Base-by-base conservation (phyloP, 164 flowering plant genomes). In the Chloranthus sessilifolius region DNA sequence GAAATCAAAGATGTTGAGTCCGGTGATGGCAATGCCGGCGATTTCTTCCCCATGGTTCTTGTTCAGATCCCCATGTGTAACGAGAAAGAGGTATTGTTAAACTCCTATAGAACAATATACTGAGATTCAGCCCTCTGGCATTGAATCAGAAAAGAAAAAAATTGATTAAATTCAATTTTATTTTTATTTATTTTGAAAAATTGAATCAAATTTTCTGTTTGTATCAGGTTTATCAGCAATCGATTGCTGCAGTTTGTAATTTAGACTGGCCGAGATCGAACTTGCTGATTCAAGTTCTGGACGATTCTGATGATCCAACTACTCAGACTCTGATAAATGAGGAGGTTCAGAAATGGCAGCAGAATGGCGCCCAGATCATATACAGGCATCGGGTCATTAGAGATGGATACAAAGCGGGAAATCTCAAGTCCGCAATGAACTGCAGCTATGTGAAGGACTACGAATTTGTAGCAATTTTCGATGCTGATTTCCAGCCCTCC, bases 21-120 rank as follows among this genome's bases (percentile, higher is more conserved):
- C 23, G 81, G 80, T 6, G 80, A 73, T 16, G 78, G 60, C 9
- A 48, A 45, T 39, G 72, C 61, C 2, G 59, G 53, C 21, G 72
- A 58, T 37, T 90, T 52, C 62, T 80, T 67, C 66, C 98, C 98
- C 1, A 91, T 85, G 96, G 95, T 91, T 43, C 83, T 91, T 47
- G 87, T 91, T 50, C 96, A 91, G 84, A 91, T 91, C 71, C 98
- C 98, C 37, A 91, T 91, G 98, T 91, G 98, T 75, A 92, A 92
- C 52, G 98, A 92, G 58, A 83, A 74, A 57, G 96, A 92, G 95
- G 98, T 91, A 75, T 30, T 35, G n/a, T 34, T 10, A n/a, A 9
- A 34, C 14, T n/a, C 14, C 1, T 34, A 10, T 10, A 1, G 9
- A 34, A 40, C 44, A 40, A 40, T 8, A 40, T 1, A 7, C 44